These are phyloP conservation scores for Xerocomus spinulosus DNA, from an alignment of 768 basidiomycete genomes.

Conservation along the genomic window DNA sequence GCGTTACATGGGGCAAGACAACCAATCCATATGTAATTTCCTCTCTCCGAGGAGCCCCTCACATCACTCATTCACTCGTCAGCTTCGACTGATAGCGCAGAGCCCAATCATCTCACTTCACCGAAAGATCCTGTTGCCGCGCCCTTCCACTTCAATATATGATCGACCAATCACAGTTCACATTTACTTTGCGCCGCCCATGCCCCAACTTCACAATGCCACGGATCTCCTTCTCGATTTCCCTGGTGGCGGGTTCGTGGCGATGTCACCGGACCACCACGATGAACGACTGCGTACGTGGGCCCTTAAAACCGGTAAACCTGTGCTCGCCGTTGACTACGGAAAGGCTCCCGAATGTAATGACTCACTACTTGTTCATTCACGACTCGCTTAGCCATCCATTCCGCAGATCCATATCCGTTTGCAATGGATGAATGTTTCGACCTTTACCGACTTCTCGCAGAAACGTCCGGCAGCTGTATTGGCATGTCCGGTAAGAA, in stretches of 20 bases:
- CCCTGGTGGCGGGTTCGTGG: constrained; percentile 95
- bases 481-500: constrained; percentile 87
- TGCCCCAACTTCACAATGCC: constrained; percentile 54
- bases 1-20: constrained; percentile 96
- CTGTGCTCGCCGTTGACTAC: constrained; percentile 86
- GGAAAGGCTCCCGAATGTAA: constrained; percentile 95
- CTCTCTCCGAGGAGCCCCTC: constrained; percentile 22
- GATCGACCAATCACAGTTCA: constrained; percentile 78
- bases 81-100: constrained; percentile 61
- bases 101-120: constrained; percentile 60
- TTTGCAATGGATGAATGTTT: constrained; percentile 95
- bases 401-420: constrained; percentile 81
- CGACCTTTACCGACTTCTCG: constrained; percentile 79
- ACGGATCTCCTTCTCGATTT: constrained; percentile 88
- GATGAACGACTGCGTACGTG: constrained; percentile 88
- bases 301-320: constrained; percentile 74
- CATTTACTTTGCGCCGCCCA: constrained; percentile 75
- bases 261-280: constrained; percentile 94
- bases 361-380: constrained; percentile 18
- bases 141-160: constrained; percentile 72
- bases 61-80: constrained; percentile 7
- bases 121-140: constrained; percentile 75
- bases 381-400: background rate
- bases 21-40: constrained; percentile 76
- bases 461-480: constrained; percentile 70